phyloP scores from a whole-genome alignment of 2,329 filamentous ascomycete species.

The Phoma sp. region DNA sequence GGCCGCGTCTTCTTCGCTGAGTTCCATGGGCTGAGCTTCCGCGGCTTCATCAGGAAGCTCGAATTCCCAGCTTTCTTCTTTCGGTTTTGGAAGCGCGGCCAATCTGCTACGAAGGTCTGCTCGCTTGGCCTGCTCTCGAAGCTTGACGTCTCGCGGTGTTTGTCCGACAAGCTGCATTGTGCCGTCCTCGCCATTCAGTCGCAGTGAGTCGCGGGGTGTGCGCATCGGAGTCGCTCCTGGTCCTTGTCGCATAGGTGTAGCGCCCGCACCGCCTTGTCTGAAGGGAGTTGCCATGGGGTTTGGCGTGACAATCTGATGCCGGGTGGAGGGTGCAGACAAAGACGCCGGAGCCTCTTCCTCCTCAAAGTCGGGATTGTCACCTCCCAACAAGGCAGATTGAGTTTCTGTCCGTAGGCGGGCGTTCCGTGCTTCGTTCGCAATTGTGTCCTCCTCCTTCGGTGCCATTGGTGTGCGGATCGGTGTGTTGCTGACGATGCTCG shows the following conservation, averaged over 20 bases:
- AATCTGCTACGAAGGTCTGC: constrained; percentile 74
- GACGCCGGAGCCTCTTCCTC: constrained; percentile 84
- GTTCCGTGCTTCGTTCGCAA: constrained; percentile 95
- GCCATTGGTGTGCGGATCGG: constrained; percentile 93
- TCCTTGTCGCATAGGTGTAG: constrained; percentile 66
- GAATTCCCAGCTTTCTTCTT: constrained; percentile 92
- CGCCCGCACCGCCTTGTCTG: constrained; percentile 68
- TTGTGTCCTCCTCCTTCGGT: constrained; percentile 89
- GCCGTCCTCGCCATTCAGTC: constrained; percentile 75
- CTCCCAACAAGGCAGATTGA: constrained; percentile 89
- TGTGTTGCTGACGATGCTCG: constrained; percentile 76
- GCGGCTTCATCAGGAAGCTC: constrained; percentile 84
- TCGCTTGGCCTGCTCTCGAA: constrained; percentile 72
- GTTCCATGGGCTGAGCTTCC: constrained; percentile 61
- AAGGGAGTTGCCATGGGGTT: constrained; percentile 95
- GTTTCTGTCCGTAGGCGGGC: constrained; percentile 91
- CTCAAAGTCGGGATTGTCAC: constrained; percentile 88
- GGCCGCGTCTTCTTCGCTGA: constrained; percentile 70
- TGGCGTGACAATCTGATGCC: constrained; percentile 83
- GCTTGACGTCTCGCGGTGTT: constrained; percentile 77
- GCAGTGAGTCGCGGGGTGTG: constrained; percentile 86
- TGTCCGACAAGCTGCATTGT: constrained; percentile 69
- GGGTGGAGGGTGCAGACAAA: constrained; percentile 82
- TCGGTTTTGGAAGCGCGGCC: constrained; percentile 86
- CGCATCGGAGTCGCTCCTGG: constrained; percentile 83